Evolutionary conservation across 441 rosid genomes (phyloP), one percentile per base, ranked within the genome.

Genomic region (Flueggea neowawraea): DNA sequence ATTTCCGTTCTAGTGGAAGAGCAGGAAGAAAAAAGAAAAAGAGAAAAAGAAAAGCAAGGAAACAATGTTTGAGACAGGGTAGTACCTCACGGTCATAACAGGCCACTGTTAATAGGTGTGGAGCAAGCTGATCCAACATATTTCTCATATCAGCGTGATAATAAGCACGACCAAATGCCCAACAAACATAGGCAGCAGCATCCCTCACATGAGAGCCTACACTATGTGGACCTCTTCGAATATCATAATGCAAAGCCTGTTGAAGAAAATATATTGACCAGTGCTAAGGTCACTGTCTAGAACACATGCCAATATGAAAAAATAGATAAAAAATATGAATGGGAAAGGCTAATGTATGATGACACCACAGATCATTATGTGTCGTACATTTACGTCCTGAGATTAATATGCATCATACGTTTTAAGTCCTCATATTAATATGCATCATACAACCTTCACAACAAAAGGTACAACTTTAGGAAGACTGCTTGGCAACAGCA

Each of bases 111-210:
- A 95, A 78, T 55, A 95, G 79, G 81, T 95, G 92, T 39, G 97
- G 91, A 72, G 90, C 94, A 71, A 95, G 82, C 68, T 91, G 89
- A 64, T 91, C 92, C 82, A 95, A 69, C 57, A 91, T 78, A 64
- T 57, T 78, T 82, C 82, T 89, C 96, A 95, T 87, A 73, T 91
- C 96, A 17, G 77, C 60, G 64, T 89, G 85, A 84, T 60, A 75
- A 80, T 95, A 95, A 61, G 97, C 92, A 61, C 99, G 96, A n/a
- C 97, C 99, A 86, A 95, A 95, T 67, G 97, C 99, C 97, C 99
- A 95, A 68, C 97, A 91, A 57, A 95, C 99, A 75, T 95, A 95
- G 55, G 99, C 99, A 65, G 99, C 96, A 73, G 97, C 99, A 81
- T 95, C 99, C 70, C 97, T 96, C 39, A 95, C 97, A 82, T 91